Base-by-base conservation (phyloP, 2,329 filamentous ascomycete genomes). In the Penicillium sp. region DNA sequence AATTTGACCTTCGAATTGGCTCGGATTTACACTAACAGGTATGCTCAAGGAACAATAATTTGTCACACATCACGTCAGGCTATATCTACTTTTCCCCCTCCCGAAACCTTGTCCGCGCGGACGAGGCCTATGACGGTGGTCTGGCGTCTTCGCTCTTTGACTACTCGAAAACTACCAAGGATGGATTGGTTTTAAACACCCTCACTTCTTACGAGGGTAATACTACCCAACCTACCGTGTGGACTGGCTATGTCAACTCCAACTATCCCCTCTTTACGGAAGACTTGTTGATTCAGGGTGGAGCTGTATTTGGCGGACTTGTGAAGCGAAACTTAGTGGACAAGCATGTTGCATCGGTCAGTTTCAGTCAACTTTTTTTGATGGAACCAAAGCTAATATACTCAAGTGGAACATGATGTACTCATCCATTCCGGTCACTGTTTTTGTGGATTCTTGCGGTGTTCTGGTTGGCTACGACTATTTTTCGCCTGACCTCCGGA, bases 21-120 rank as follows among this genome's bases (percentile, higher is more conserved):
- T 37, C 16, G 10, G 2, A 33, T 8, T 14, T 11, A 16, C 22
- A 30, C 51, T 53, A 33, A 53, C 22, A 8, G 30, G 4, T 11
- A 28, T n/a, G 11, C 3, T 11, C 2, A n/a, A 53, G 51, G 51
- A 53, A 53, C 6, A 26, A 25, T 3, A 73, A 77, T n/a, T 4
- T 79, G 1, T 79, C 77, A 3, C 76, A 79, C 60, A 76, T 79
- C 49, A 74, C 71, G 4, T 61, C 70, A 6, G 78, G 76, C 0
- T 77, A 70, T 52, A 74, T 79, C 49, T 64, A 69, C 55, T 77
- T 76, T 56, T 77, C 76, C 0, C 75, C 75, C 0, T 58, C 68
- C 0, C 68, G 71, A 8, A 54, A 61, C 0, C 58, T 71, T 1
- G 76, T 79, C 8, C 71, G 69, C 1, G 76, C 57, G 0, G 72